These are phyloP conservation scores for Colletotrichum tofieldiae DNA, from an alignment of 2,329 filamentous ascomycete genomes.

Conservation along the genomic window DNA sequence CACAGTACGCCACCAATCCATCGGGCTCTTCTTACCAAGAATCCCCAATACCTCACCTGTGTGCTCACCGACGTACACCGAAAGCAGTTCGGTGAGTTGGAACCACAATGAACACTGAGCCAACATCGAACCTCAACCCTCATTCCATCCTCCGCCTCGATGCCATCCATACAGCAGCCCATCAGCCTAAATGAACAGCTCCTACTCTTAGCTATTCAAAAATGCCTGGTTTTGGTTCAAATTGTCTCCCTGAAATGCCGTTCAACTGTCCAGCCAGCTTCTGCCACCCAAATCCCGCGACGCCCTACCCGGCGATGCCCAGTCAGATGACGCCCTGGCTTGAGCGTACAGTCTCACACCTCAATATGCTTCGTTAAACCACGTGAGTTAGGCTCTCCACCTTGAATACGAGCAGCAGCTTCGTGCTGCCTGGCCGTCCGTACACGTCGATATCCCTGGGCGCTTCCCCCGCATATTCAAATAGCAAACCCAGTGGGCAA, in stretches of 20 bases:
- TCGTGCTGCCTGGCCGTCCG: neutral
- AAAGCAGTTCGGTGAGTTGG: neutral
- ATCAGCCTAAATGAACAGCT: neutral
- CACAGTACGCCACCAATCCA: neutral
- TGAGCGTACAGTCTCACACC: neutral
- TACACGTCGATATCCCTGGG: neutral
- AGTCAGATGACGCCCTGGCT: neutral
- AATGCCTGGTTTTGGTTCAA: neutral
- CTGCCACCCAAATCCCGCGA: conserved; percentile 12
- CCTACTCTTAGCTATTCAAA: neutral
- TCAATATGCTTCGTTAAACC: conserved; percentile 25
- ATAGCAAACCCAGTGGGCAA: too few relatives aligned
- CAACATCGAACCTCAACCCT: neutral
- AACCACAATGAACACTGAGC: neutral
- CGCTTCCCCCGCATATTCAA: neutral
- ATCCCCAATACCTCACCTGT: too few relatives aligned
- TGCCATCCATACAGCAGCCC: neutral
- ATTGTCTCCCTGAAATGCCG: conserved; percentile 2
- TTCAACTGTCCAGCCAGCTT: neutral
- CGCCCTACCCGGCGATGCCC: neutral
- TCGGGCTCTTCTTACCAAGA: neutral
- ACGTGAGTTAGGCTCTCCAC: conserved; percentile 15
- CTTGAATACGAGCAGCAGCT: conserved; percentile 2
- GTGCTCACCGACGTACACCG: neutral
- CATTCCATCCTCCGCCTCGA: neutral